Base-by-base conservation (phyloP, 148 eudicot species). In the Fagopyrum homotropicum region DNA sequence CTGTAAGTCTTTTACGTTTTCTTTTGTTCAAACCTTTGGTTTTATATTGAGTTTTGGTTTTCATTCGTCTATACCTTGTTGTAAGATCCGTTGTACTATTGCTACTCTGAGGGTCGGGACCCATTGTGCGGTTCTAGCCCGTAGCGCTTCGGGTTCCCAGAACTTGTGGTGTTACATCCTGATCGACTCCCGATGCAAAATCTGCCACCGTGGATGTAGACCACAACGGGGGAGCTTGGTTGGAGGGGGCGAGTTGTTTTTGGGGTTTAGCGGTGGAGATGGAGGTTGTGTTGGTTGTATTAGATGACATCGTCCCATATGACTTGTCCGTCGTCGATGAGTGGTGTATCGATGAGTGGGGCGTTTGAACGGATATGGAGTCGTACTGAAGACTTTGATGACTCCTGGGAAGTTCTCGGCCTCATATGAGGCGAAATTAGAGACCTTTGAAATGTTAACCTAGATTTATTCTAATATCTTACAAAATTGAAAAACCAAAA, bases 201-300 rank as follows among this genome's bases (percentile, higher is more conserved):
- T 45, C 92, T 89, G 2, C 92, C 92, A 11, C 92, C 92, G 51
- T 86, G 92, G 48, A 88, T 83, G 77, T 86, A 88, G 78, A 81
- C 86, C 61, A 86, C 80, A 63, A 88, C 73, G 92, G 92, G 46
- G 26, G 26, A 88, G 86, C 82, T 83, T 84, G 30, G 74, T 0
- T 0, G 86, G 60, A n/a, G 77, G 26, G 26, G 26, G 26, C 26
- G 26, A 22, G 26, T 4, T 1, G 81, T 14, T 47, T n/a, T 43
- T 16, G 92, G 92, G 75, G 84, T 88, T 82, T 88, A 88, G 75
- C 86, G 84, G n/a, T 88, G 87, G 68, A 86, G 88, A 59, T 80
- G 78, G 66, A 88, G 88, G 56, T 79, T 45, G 75, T 83, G 78
- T 0, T 4, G n/a, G 9, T 72, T 15, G 72, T 86, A 85, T n/a